Conservation (phyloP, 2,329 filamentous ascomycete genomes). For the Colletotrichum godetiae region DNA sequence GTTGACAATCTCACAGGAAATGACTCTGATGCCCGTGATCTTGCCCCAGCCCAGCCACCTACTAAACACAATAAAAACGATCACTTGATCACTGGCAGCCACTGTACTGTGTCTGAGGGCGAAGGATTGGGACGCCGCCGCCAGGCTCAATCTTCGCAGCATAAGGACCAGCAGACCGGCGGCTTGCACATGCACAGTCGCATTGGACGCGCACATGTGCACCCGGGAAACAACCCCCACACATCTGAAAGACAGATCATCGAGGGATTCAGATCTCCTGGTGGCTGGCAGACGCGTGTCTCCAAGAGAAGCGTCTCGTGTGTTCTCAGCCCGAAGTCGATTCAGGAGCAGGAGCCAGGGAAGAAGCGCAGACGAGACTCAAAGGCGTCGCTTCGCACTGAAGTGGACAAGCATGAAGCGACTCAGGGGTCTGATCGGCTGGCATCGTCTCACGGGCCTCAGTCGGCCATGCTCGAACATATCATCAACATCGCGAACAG, state of each 20-base stretch:
- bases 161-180: neutral
- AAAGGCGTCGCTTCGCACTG: neutral
- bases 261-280: neutral
- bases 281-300: neutral
- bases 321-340: neutral
- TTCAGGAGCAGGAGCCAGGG: neutral
- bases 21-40: neutral
- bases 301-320: constrained; percentile 1
- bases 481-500: neutral
- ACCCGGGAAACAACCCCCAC: neutral
- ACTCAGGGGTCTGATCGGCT: too few species aligned
- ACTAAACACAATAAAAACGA: neutral
- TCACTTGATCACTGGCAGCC: neutral
- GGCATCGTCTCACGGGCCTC: neutral
- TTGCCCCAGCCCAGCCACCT: neutral
- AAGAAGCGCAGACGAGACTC: constrained; percentile 1
- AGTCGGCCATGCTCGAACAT: neutral
- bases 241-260: constrained; percentile 3
- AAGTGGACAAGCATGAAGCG: neutral
- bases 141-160: neutral
- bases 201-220: neutral
- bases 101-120: neutral
- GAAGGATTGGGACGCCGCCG: neutral
- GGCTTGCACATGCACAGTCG: neutral
- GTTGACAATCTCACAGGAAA: neutral